Evolutionary conservation across 345 rosid species (phyloP).

Genomic region (Limnanthes douglasii): DNA sequence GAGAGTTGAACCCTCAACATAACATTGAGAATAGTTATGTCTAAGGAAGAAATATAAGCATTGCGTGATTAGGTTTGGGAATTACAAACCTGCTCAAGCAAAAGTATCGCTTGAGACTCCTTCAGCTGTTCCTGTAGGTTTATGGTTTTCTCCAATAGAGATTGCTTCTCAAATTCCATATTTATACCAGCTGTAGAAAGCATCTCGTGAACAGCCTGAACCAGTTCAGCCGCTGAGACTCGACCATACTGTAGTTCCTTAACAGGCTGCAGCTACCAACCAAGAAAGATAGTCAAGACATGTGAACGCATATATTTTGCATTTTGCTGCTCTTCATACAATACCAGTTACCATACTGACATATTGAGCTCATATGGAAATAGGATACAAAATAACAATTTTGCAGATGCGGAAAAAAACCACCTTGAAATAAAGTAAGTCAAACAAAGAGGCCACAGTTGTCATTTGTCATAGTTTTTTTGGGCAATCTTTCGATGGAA

Average conservation of each 20-base stretch:
- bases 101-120: conserved; percentile 59
- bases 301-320: not conserved
- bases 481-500: too few relatives aligned
- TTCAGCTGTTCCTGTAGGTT: conserved; percentile 67
- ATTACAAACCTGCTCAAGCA: conserved; percentile 69
- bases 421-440: too few relatives aligned
- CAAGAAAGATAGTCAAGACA: conserved; percentile 2
- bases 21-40: not conserved
- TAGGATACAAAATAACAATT: too few relatives aligned
- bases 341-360: not conserved
- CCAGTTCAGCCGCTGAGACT: conserved; percentile 75
- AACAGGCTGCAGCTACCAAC: conserved; percentile 23
- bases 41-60: not conserved
- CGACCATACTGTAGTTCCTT: conserved; percentile 51
- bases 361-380: too few relatives aligned
- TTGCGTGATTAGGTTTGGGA: not conserved
- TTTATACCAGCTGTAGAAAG: conserved; percentile 85
- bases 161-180: conserved; percentile 71
- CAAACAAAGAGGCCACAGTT: too few relatives aligned
- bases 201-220: conserved; percentile 85
- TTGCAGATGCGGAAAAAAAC: too few relatives aligned
- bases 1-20: too few relatives aligned
- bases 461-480: too few relatives aligned
- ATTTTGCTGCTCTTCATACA: not conserved
- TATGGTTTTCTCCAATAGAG: conserved; percentile 51